Conservation (phyloP, 208 protist species). For the Leishmania braziliensis region DNA sequence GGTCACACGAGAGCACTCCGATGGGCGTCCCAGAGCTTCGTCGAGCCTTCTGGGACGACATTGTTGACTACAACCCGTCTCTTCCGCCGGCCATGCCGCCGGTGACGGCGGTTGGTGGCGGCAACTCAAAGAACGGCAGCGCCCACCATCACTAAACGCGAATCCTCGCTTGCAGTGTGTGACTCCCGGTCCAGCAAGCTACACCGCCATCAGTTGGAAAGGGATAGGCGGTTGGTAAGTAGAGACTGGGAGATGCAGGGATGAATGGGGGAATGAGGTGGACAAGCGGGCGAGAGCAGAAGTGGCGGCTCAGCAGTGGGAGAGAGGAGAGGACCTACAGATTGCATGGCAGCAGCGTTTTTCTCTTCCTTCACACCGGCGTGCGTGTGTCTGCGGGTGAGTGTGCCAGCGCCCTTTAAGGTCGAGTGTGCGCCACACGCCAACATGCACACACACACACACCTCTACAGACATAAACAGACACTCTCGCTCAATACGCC, state of each 20-base stretch:
- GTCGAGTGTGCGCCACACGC: not conserved
- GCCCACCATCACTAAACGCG: constrained; percentile 2
- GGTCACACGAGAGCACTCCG: constrained; percentile 73
- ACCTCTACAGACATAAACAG: not conserved
- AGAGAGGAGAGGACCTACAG: not conserved
- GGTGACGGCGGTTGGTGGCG: not conserved
- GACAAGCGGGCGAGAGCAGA: not conserved
- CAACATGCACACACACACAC: not conserved
- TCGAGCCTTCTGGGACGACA: constrained; percentile 89
- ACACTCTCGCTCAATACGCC: not conserved
- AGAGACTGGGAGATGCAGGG: not conserved
- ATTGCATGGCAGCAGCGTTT: not conserved
- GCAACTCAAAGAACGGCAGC: constrained; percentile 17
- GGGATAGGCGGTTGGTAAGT: not conserved
- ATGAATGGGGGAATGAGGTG: not conserved
- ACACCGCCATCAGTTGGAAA: not conserved
- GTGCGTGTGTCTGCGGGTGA: not conserved
- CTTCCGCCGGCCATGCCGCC: constrained; percentile 24
- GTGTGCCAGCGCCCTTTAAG: not conserved
- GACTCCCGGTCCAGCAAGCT: not conserved
- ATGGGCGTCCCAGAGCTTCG: constrained; percentile 77
- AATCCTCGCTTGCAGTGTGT: not conserved
- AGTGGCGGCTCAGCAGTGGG: not conserved
- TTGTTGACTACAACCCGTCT: constrained; percentile 77
- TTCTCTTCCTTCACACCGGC: not conserved